Base-by-base conservation (phyloP, 2,329 filamentous ascomycete genomes). In the Plenodomus biglobosus region DNA sequence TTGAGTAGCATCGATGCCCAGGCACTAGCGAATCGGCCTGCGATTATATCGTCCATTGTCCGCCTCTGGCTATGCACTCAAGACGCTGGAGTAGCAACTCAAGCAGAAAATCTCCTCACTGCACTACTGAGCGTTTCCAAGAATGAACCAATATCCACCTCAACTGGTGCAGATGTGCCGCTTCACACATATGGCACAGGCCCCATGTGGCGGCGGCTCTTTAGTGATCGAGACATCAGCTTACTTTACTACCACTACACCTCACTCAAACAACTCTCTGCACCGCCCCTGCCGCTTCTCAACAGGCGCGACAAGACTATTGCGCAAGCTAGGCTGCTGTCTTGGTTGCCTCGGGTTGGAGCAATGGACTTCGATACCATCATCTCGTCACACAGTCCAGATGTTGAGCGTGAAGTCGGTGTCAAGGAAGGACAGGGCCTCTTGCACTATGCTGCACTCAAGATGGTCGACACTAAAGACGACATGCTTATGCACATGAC, bases 401-500 rank as follows among this genome's bases (percentile, higher is more conserved):
- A 82, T 2, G 68, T 84, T 2, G 84, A 85, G 56, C 58, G 55
- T 3, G 68, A 74, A 21, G 61, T 64, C 34, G 69, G 68, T 2
- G 51, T 73, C 3, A 47, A 42, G 8, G 54, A 66, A 7, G 44
- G 46, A 1, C 59, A 71, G 45, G 73, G 78, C 38, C 64, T 85
- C 8, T 70, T 85, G 2, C 77, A 83, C 27, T 85, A 83, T 48
- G 78, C 78, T 5, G 71, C 78, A 3, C 66, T 74, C 40, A 72
- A 75, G 36, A 84, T 85, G 80, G 77, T 84, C 2, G 78, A 85
- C 51, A 73, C 69, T 2, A 68, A 73, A 38, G 76, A 76, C 24
- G 82, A 85, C 59, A 75, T 84, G 3, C 69, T 85, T 40, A 81
- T 85, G 79, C 78, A 84, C 53, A 78, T 82, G 70, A 81, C 78